Evolutionary conservation across 2,329 filamentous ascomycete species (phyloP).

Genomic region (Colletotrichum sp.): DNA sequence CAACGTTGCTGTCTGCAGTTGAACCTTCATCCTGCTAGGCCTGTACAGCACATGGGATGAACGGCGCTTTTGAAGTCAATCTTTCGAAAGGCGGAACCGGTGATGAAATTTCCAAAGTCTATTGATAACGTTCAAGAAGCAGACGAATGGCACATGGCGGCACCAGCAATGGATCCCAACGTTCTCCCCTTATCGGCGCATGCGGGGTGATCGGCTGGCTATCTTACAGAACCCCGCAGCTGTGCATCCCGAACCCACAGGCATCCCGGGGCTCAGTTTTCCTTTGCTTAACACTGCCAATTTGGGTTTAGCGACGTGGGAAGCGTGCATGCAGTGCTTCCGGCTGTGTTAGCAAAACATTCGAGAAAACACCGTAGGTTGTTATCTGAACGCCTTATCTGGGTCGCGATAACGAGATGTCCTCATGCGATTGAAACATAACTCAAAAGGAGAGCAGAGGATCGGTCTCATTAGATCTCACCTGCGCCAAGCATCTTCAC

Average conservation of each 20-base stretch:
- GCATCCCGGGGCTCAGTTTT: background rate
- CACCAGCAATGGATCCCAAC: background rate
- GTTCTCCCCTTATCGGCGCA: background rate
- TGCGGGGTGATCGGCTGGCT: background rate
- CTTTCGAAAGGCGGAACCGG: background rate
- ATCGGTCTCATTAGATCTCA: background rate
- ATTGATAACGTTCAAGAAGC: background rate
- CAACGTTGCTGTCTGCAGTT: background rate
- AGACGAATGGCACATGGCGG: background rate
- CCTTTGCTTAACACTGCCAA: slow-evolving; percentile 3
- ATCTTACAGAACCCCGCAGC: background rate
- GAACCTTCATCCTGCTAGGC: background rate
- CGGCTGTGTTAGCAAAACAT: background rate
- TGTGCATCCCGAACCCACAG: background rate
- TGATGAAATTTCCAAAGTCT: background rate
- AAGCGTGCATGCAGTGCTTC: background rate
- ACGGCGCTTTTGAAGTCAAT: background rate
- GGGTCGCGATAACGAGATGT: background rate
- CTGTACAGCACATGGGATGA: background rate
- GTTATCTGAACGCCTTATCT: background rate
- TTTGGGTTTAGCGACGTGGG: background rate
- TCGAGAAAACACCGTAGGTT: background rate
- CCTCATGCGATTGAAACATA: background rate
- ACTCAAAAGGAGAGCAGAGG: background rate
- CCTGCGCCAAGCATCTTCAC: background rate